Base-by-base conservation (phyloP, 768 basidiomycete genomes). In the Piloderma croceum region DNA sequence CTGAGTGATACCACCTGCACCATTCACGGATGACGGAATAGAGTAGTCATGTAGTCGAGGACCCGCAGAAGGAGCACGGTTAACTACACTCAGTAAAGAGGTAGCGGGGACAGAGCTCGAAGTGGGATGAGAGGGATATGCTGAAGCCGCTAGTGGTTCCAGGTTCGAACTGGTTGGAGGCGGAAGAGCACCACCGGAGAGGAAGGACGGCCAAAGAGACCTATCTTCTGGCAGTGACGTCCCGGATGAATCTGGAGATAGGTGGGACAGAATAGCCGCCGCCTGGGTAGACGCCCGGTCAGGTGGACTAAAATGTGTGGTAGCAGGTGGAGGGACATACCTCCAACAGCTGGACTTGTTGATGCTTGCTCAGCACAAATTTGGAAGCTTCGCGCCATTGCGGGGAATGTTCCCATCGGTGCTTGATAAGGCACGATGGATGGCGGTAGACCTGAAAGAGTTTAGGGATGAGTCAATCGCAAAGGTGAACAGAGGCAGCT, bases 351-450 rank as follows among this genome's bases (percentile, higher is more conserved):
- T 97, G 94, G 1, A 99, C 94, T 51, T 98, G 93, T 55, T 97
- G 92, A 59, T 97, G 93, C 64, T 97, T 98, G 63, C 83, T 89
- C 43, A 97, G 70, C 23, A 91, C 78, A 52, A 92, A 81, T 59
- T 92, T 90, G 49, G 84, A 76, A 2, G 92, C 86, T 58, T 92
- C 89, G 32, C 86, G 83, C 94, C 94, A 98, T 54, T 96, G 91
- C 15, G 89, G 88, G 24, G 88, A 90, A 57, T 94, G 90, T 56
- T 97, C 93, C 94, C 94, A 98, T 24, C 94, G 85, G 57, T 98
- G 94, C 62, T 97, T 97, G 62, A 93, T 88, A 35, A 98, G 70
- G 62, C 93, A 97, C 10, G 87, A 90, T 3, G 91, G 91, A 62
- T 98, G 93, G 38, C 85, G 80, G 60, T 89, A 90, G 27, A 88